Evolutionary conservation across 1,284 basidiomycete genomes (phyloP), one percentile per base, ranked within the genome.

Genomic region (Cystobasidium pallidum): DNA sequence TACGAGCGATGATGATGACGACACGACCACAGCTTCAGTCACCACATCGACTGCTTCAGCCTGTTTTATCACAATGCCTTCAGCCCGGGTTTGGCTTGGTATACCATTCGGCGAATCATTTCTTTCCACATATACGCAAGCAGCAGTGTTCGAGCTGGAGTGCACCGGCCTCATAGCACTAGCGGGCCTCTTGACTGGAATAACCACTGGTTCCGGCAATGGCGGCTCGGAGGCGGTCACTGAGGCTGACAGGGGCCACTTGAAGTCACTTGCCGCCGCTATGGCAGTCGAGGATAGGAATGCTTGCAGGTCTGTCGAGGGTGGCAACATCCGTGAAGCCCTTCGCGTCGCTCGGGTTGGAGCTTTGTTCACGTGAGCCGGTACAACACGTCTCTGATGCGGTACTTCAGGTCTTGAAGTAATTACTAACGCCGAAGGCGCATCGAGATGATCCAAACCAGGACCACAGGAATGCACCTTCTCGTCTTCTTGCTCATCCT

Each of bases 241-340:
- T 11, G 34, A 21, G 6, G 52, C 57, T 24, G 58, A 17, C 39
- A 28, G 6, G 13, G 58, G 43, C 58, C 43, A 47, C 19, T 43
- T 43, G 58, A 32, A 47, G n/a, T 61, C 58, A 39, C 43, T 47
- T 21, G 36, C 39, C 21, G 58, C 39, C 11, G 10, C 39, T 17
- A 30, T 26, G 10, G 43, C 58, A 3, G 39, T 43, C 13, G 58
- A 43, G 19, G 39, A 43, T 24, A 61, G 24, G 39, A 49, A 36
- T 17, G 43, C 47, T 34, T 64, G 45, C 6, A 64, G 28, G 17
- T 64, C 62, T 34, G 47, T 24, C 17, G 62, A 64, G 17, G 62
- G 62, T 36, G 62, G 62, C 43, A 64, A 8, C 7, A 64, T 45
- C 43, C 62, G 19, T 21, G 62, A 64, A 51, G 62, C 62, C 21